These are phyloP conservation scores for Daedaleopsis nitida DNA, from an alignment of 768 basidiomycete species.

Conservation along the genomic window DNA sequence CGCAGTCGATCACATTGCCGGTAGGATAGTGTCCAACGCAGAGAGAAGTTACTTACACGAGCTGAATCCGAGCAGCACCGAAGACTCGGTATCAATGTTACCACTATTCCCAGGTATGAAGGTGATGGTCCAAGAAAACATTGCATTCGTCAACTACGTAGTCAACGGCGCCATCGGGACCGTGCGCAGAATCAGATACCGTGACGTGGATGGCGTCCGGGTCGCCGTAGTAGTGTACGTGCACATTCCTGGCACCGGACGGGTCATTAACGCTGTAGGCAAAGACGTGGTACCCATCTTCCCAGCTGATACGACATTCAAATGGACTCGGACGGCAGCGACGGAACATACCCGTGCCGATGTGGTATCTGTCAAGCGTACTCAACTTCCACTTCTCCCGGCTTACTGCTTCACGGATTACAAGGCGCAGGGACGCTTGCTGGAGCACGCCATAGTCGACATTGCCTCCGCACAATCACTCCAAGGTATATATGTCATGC, in stretches of 20 bases:
- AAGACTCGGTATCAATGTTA: neutral
- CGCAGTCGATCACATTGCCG: neutral
- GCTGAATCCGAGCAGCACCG: too few species aligned
- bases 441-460: slow-evolving; percentile 29
- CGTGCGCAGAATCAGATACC: too few species aligned
- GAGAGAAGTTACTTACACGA: too few species aligned
- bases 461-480: slow-evolving; percentile 13
- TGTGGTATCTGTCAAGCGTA: neutral
- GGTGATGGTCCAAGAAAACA: slow-evolving; percentile 23
- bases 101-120: slow-evolving; percentile 25
- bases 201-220: neutral
- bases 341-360: neutral
- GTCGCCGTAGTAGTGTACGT: neutral
- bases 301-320: neutral
- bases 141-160: slow-evolving; percentile 3
- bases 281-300: neutral
- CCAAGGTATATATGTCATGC: slow-evolving; percentile 33
- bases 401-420: slow-evolving; percentile 33
- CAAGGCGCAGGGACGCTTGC: slow-evolving; percentile 31
- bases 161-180: slow-evolving; percentile 25
- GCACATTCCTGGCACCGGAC: neutral
- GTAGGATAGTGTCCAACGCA: too few species aligned
- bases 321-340: neutral
- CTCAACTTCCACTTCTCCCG: slow-evolving; percentile 27
- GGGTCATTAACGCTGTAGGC: too few species aligned